Evolutionary conservation across 1,139 yeast genomes (phyloP).

Genomic region (Kodamaea suecica): DNA sequence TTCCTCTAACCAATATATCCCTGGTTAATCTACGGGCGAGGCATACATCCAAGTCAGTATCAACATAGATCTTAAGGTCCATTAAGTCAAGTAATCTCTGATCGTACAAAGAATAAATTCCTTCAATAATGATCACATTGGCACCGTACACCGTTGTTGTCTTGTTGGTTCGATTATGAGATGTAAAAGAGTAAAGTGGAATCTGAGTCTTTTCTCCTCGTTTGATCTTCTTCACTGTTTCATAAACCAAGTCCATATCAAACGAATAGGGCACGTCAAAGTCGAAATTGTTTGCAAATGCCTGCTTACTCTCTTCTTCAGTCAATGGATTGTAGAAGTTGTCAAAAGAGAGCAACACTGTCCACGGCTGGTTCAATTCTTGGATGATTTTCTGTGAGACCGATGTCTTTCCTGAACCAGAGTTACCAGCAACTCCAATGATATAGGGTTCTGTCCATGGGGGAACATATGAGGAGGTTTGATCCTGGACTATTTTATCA

Average conservation of each 20-base stretch:
- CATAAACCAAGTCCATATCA: constrained; percentile 69
- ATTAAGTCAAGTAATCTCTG: constrained; percentile 65
- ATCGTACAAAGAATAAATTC: constrained; percentile 81
- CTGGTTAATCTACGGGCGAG: constrained; percentile 82
- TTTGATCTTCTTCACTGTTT: constrained; percentile 63
- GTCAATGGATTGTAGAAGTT: constrained; percentile 80
- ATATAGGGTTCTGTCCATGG: constrained; percentile 97
- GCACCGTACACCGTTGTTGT: constrained; percentile 87
- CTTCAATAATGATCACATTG: constrained; percentile 87
- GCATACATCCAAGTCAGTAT: constrained; percentile 90
- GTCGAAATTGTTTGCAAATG: constrained; percentile 69
- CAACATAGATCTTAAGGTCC: constrained; percentile 88
- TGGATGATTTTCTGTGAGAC: constrained; percentile 82
- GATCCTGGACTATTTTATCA: not conserved
- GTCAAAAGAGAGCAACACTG: constrained; percentile 86
- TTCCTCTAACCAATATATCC: constrained; percentile 80
- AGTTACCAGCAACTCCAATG: constrained; percentile 91
- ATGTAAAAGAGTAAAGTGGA: constrained; percentile 80
- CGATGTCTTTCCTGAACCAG: constrained; percentile 95
- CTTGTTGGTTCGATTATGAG: constrained; percentile 70
- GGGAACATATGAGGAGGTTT: constrained; percentile 52
- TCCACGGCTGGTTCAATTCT: constrained; percentile 89
- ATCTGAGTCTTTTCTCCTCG: constrained; percentile 59
- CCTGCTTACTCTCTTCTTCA: constrained; percentile 56
- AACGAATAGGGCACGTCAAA: constrained; percentile 83